Base-by-base conservation (phyloP, 768 basidiomycete species). In the Suillus occidentalis region DNA sequence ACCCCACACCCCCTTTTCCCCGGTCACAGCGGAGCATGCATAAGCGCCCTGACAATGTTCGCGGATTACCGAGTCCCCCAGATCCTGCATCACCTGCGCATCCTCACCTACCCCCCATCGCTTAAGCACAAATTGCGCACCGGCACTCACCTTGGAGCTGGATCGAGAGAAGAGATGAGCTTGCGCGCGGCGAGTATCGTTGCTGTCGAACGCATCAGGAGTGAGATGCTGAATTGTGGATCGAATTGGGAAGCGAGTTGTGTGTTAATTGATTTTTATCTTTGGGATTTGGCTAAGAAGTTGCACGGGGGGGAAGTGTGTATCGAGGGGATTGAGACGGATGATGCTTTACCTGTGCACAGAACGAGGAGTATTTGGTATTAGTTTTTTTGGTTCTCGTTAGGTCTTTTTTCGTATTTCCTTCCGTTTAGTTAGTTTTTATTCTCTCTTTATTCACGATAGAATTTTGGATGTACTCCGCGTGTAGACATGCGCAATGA, bases 21-120 rank as follows among this genome's bases (percentile, higher is more conserved):
- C 4, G 79, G 82, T 18, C 61, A 70, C 8, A 73, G 73, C 12
- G 89, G 88, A 6, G 79, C 88, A 22, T 80, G 81, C 43, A 91
- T 95, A 66, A 81, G 84, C 59, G 78, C 87, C 58, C 83, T 96
- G 13, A 95, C 94, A 25, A 96, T 95, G 95, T 97, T 97, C 75
- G 92, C 95, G 6, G 94, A 96, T 79, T 95, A 95, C 72, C 87
- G 93, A 49, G 91, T 97, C 6, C 94, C 94, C 2, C 95, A 96
- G 73, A 92, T 96, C 64, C 78, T 97, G 36, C 91, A 96, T 76
- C 93, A 94, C 71, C 82, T 96, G 8, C 80, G 83, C 45, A 88
- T 95, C 68, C 80, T 96, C 52, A 76, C 82, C 2, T 96, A 96
- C 77, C 87, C 92, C 0, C 76, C 83, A 0, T 73, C 82, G 7